A percentile compares a stretch with the other conserved stretches of the same genome.
These are phyloP conservation scores for Syncephalis fuscata DNA, from an alignment of 371 early-diverging fungal genomes.

Conservation along the genomic window DNA sequence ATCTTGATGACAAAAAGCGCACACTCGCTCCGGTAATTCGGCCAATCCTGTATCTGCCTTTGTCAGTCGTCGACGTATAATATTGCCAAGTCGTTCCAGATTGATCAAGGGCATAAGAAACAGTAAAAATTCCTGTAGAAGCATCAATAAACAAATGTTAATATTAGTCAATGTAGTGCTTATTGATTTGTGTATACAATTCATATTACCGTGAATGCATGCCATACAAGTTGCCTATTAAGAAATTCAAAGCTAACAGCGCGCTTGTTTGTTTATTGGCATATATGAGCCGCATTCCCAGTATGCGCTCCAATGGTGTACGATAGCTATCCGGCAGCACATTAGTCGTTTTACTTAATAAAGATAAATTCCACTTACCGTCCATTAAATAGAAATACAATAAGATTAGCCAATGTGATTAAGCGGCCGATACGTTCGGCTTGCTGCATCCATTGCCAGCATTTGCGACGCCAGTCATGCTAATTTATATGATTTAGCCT, in stretches of 20 bases:
- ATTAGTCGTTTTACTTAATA: too few species aligned
- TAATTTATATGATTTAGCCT: slow-evolving; percentile 4
- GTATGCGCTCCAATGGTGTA: slow-evolving; percentile 52
- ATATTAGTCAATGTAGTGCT: not conserved
- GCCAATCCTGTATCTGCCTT: slow-evolving; percentile 30
- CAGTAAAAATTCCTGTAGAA: slow-evolving; percentile 68
- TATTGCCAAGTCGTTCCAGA: slow-evolving; percentile 44
- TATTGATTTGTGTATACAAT: not conserved
- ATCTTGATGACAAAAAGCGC: slow-evolving; percentile 51
- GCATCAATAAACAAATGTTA: not conserved
- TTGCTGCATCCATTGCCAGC: slow-evolving; percentile 25
- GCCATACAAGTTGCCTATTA: slow-evolving; percentile 89
- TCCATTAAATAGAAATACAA: too few species aligned
- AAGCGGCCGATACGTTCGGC: too few species aligned
- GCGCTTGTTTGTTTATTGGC: slow-evolving; percentile 53
- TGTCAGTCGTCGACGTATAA: slow-evolving; percentile 31
- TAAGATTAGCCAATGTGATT: too few species aligned
- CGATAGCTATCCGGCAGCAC: slow-evolving; percentile 30
- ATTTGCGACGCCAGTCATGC: slow-evolving; percentile 28
- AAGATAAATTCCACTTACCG: too few species aligned
- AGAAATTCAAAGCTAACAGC: slow-evolving; percentile 81
- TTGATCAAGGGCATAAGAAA: slow-evolving; percentile 77
- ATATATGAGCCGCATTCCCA: slow-evolving; percentile 71
- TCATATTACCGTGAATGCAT: slow-evolving; percentile 80
- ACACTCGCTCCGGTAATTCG: slow-evolving; percentile 38